These are phyloP conservation scores for Cyclostephanos tholiformis DNA, from an alignment of 108 stramenopile genomes.

Conservation along the genomic window DNA sequence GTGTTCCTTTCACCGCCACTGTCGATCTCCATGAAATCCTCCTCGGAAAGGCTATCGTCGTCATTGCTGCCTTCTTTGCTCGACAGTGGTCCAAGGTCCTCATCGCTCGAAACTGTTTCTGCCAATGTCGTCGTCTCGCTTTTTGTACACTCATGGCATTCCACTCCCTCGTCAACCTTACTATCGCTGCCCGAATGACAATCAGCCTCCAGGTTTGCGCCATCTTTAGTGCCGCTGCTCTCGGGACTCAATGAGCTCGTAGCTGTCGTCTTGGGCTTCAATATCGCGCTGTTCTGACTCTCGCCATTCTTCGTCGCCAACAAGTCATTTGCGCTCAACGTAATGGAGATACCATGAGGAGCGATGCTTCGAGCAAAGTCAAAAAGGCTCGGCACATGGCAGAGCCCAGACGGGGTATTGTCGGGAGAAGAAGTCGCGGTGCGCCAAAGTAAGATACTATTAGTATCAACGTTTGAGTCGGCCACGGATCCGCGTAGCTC, in stretches of 20 bases:
- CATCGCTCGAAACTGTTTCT: not conserved
- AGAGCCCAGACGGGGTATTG: not conserved
- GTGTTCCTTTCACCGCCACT: not conserved
- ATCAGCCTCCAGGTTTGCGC: no score
- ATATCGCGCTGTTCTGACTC: no score
- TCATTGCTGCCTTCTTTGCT: not conserved
- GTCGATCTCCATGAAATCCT: not conserved
- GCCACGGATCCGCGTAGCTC: not conserved
- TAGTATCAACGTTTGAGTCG: not conserved
- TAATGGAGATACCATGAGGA: no score
- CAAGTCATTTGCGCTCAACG: no score
- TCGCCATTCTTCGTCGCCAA: no score
- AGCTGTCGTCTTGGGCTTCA: no score
- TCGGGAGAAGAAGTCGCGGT: not conserved
- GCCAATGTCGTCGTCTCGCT: not conserved
- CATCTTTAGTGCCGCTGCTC: no score
- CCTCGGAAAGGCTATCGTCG: not conserved
- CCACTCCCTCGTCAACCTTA: not conserved
- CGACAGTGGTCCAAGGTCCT: not conserved
- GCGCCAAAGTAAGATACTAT: not conserved
- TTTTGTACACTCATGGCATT: not conserved
- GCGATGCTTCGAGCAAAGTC: no score
- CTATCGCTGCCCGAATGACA: no score
- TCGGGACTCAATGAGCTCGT: no score
- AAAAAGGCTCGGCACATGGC: not conserved